Conservation (phyloP, 2,329 filamentous ascomycete species). For the Fusarium goolgardi region DNA sequence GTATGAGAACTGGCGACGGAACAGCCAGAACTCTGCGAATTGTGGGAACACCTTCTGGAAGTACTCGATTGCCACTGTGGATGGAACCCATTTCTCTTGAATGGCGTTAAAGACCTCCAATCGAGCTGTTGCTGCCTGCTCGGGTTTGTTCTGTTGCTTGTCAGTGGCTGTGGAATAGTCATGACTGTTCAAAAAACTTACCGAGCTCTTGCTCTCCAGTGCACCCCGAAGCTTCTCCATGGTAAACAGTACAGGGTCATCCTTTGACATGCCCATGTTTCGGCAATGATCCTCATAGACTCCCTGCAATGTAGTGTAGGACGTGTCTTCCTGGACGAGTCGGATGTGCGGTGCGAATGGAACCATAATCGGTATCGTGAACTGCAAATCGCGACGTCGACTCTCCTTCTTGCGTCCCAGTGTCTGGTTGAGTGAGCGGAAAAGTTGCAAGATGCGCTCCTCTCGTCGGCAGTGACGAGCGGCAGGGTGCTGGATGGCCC, state of each 20-base stretch:
- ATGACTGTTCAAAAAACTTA: slow-evolving; percentile 54
- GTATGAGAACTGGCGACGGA: slow-evolving; percentile 96
- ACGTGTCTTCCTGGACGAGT: slow-evolving; percentile 94
- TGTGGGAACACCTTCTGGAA: slow-evolving; percentile 89
- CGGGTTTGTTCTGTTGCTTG: slow-evolving; percentile 68
- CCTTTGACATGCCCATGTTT: slow-evolving; percentile 86
- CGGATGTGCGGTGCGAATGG: slow-evolving; percentile 94
- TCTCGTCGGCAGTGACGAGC: slow-evolving; percentile 92
- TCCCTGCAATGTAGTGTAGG: slow-evolving; percentile 92
- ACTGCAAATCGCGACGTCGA: slow-evolving; percentile 90
- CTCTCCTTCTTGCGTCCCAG: slow-evolving; percentile 94
- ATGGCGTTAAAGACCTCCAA: slow-evolving; percentile 96
- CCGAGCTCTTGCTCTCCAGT: slow-evolving; percentile 72
- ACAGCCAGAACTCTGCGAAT: slow-evolving; percentile 97
- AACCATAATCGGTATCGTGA: slow-evolving; percentile 95
- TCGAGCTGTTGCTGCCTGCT: slow-evolving; percentile 77
- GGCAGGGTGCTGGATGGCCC: slow-evolving; percentile 95
- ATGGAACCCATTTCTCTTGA: slow-evolving; percentile 91
- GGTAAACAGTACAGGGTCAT: slow-evolving; percentile 93
- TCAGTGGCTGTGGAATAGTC: slow-evolving; percentile 21
- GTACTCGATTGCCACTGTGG: slow-evolving; percentile 84
- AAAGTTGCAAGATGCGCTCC: slow-evolving; percentile 94
- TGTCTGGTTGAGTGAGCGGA: slow-evolving; percentile 96
- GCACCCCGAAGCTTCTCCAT: slow-evolving; percentile 92
- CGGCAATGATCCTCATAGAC: slow-evolving; percentile 98